These are phyloP conservation scores for Mucor ambiguus DNA, from an alignment of 371 early-diverging fungal species.

Conservation along the genomic window DNA sequence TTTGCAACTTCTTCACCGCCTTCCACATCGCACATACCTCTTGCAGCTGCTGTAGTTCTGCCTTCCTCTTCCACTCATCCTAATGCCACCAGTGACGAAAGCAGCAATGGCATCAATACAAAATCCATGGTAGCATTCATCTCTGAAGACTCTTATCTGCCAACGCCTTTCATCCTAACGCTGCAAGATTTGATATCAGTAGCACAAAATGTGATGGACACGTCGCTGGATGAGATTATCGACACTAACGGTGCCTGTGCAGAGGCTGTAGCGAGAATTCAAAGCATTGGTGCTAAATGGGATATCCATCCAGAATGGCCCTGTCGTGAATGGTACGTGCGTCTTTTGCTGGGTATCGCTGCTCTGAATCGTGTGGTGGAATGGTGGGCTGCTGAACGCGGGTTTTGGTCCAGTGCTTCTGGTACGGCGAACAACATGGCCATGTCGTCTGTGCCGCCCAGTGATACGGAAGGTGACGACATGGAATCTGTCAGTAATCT, in stretches of 20 bases:
- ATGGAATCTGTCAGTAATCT: conserved; percentile 29
- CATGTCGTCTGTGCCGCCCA: conserved; percentile 16
- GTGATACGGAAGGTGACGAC: conserved; percentile 31
- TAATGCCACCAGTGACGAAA: neutral
- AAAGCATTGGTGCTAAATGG: conserved; percentile 53
- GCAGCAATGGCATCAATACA: neutral
- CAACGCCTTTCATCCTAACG: conserved; percentile 63
- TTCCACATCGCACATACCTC: neutral
- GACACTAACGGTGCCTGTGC: conserved; percentile 55
- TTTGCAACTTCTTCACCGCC: neutral
- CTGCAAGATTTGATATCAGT: conserved; percentile 59
- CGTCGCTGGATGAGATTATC: conserved; percentile 52
- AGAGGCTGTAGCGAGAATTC: conserved; percentile 49
- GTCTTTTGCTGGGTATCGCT: conserved; percentile 56
- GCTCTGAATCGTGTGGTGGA: conserved; percentile 63
- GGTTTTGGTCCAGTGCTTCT: conserved; percentile 39
- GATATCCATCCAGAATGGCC: conserved; percentile 63
- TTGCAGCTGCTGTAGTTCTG: neutral
- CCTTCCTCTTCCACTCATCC: neutral
- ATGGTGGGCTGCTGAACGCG: conserved; percentile 66
- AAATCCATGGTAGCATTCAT: conserved; percentile 48
- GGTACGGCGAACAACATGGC: neutral
- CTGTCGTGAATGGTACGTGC: conserved; percentile 60
- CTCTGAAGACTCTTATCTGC: conserved; percentile 63
- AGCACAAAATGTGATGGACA: conserved; percentile 61